These are phyloP conservation scores for Fusarium pseudocircinatum DNA, from an alignment of 2,329 filamentous ascomycete species.

Conservation along the genomic window DNA sequence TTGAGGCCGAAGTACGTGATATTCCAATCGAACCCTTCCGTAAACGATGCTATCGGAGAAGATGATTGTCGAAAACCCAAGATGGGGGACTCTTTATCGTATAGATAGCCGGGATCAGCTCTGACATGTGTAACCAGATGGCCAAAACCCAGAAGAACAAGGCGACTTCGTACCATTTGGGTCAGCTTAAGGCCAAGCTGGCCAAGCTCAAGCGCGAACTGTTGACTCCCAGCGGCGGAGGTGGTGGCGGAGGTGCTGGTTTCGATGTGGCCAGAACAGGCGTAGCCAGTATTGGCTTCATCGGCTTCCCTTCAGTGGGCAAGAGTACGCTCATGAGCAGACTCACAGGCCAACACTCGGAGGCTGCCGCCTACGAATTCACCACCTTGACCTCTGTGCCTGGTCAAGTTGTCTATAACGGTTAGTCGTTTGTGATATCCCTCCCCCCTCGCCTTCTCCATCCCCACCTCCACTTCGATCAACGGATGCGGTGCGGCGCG, in stretches of 20 bases:
- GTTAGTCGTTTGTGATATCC: conserved; percentile 48
- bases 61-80: conserved; percentile 1
- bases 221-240: conserved; percentile 83
- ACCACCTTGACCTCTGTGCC: conserved; percentile 97
- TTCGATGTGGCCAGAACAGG: conserved; percentile 98
- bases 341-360: conserved; percentile 95
- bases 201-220: conserved; percentile 98
- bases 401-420: conserved; percentile 95
- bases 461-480: conserved; percentile 7
- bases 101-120: conserved; percentile 5
- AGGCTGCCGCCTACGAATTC: conserved; percentile 98
- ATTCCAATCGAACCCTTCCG: conserved; percentile 14
- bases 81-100: background rate
- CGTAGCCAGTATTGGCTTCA: conserved; percentile 96
- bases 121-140: conserved; percentile 69
- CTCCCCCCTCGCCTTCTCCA: background rate
- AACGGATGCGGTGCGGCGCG: background rate
- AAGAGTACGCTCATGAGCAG: conserved; percentile 98
- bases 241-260: conserved; percentile 79
- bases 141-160: conserved; percentile 98
- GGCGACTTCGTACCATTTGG: conserved; percentile 90
- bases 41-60: conserved; percentile 17
- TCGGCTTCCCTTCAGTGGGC: conserved; percentile 96
- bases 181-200: conserved; percentile 97
- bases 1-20: conserved; percentile 86